These are phyloP conservation scores for Coprinopsis sp. DNA, from an alignment of 768 basidiomycete species.

Conservation along the genomic window DNA sequence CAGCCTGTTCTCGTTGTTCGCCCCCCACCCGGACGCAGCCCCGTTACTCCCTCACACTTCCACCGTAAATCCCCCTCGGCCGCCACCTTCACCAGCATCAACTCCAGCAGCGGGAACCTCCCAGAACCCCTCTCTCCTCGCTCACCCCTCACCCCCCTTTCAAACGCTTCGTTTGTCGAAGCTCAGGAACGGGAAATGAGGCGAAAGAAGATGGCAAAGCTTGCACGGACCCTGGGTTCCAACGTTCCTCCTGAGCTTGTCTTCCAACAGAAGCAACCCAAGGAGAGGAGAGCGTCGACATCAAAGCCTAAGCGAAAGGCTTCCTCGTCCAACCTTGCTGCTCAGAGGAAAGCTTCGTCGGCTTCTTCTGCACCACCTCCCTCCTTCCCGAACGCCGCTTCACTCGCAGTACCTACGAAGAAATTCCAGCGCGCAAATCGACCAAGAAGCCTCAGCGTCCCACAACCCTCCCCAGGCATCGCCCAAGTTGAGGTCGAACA, in stretches of 20 bases:
- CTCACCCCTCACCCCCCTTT: constrained; percentile 5
- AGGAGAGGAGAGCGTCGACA: not conserved
- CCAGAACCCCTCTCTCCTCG: constrained; percentile 6
- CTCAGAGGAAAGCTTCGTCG: not conserved
- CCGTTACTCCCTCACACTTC: constrained; percentile 1
- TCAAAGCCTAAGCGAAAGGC: not conserved
- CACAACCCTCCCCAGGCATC: not conserved
- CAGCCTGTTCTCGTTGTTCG: constrained; percentile 25
- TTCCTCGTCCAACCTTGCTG: not conserved
- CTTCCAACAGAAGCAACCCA: constrained; percentile 16
- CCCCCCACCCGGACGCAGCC: constrained; percentile 1
- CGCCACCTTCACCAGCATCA: not conserved
- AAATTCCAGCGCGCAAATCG: constrained; percentile 9
- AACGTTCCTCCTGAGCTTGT: constrained; percentile 55
- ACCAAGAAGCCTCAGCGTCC: constrained; percentile 13
- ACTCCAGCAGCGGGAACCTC: too few relatives aligned
- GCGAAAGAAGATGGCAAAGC: constrained; percentile 52
- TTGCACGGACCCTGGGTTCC: constrained; percentile 54
- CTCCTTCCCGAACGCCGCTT: not conserved
- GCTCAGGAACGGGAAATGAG: constrained; percentile 23
- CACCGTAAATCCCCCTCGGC: constrained; percentile 1
- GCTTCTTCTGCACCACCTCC: not conserved
- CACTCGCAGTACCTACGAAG: not conserved
- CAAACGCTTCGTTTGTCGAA: not conserved
- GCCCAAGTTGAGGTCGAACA: constrained; percentile 5